Percentiles rank a stretch among this genome's conserved stretches.
These are phyloP conservation scores for Pyrenopolyporus hunteri DNA, from an alignment of 495 filamentous ascomycete genomes.

Conservation along the genomic window DNA sequence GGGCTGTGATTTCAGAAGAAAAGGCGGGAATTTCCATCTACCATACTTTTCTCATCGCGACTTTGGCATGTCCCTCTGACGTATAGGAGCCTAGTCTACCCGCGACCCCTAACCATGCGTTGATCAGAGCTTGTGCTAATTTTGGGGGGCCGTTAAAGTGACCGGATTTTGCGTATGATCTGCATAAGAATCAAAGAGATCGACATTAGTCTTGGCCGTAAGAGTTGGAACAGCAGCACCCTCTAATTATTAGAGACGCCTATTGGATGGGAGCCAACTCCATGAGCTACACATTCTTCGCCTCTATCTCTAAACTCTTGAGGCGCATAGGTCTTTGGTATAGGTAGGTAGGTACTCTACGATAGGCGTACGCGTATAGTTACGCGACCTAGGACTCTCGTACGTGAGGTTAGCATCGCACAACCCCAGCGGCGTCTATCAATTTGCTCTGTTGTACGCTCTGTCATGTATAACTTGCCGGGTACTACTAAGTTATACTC, in stretches of 20 bases:
- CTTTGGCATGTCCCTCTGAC: background rate
- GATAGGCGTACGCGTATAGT: conserved; percentile 12
- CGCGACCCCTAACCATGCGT: conserved; percentile 10
- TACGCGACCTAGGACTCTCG: conserved; percentile 14
- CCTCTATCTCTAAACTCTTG: conserved; percentile 13
- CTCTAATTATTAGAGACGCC: background rate
- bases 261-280: conserved; percentile 18
- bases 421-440: conserved; percentile 28
- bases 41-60: background rate
- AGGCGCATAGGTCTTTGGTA: conserved; percentile 17
- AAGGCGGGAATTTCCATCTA: background rate
- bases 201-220: conserved; percentile 21
- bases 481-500: conserved; percentile 3
- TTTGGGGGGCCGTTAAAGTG: conserved; percentile 20
- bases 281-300: conserved; percentile 1
- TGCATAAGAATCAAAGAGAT: conserved; percentile 36
- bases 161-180: conserved; percentile 33
- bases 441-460: conserved; percentile 30
- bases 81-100: background rate
- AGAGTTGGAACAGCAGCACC: conserved; percentile 17
- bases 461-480: conserved; percentile 26
- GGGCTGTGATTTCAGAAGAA: conserved; percentile 5
- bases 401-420: conserved; percentile 26
- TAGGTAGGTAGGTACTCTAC: conserved; percentile 14
- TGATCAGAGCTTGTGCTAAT: conserved; percentile 10